Evolutionary conservation across 2,329 filamentous ascomycete genomes (phyloP), one percentile per base, ranked within the genome.

Genomic region (Colletotrichum lupini): DNA sequence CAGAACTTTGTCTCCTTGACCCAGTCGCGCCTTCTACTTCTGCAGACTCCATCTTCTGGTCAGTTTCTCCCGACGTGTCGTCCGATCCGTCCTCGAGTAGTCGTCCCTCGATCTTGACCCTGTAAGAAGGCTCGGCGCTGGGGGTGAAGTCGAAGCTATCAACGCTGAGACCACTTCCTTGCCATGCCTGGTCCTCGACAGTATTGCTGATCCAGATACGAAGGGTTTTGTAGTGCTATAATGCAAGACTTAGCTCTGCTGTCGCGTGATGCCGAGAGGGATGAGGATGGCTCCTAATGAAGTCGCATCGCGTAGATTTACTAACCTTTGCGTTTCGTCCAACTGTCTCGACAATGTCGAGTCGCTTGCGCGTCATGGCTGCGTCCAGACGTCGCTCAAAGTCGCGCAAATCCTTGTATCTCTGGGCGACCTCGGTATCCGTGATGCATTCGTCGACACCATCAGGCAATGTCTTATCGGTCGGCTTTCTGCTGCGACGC

Each of bases 191-290:
- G 79, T 97, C 94, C 82, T 98, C 95, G 42, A 93, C 95, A 1
- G 95, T 98, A 83, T 99, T 99, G 79, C 92, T 95, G 78, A 99
- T 92, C 95, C 95, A 98, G 75, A 99, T 90, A 75, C 96, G 93
- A 82, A 99, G 87, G 3, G 95, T 97, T 80, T 93, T 94, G 82
- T 92, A 93, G 76, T 94, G 91, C 90, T 94, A 68, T 69, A 58
- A 14, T 24, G 30, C 26, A 30, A 58, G 42, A 26, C 19, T 66
- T 30, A 63, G 60, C 28, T 14, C 7, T 6, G 55, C 74, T 12
- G 22, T 9, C 8, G 52, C 19, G 30, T 26, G 24, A 7, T 26
- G 30, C 14, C 14, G 37, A 14, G 26, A 16, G 46, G 8, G 28
- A 4, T 26, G 24, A 24, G n/a, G 12, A 42, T 6, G 42, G 42